A percentile compares a stretch with the other conserved stretches of the same genome.
phyloP scores from a whole-genome alignment of 2,329 filamentous ascomycete genomes.

The Daldinia sp. region DNA sequence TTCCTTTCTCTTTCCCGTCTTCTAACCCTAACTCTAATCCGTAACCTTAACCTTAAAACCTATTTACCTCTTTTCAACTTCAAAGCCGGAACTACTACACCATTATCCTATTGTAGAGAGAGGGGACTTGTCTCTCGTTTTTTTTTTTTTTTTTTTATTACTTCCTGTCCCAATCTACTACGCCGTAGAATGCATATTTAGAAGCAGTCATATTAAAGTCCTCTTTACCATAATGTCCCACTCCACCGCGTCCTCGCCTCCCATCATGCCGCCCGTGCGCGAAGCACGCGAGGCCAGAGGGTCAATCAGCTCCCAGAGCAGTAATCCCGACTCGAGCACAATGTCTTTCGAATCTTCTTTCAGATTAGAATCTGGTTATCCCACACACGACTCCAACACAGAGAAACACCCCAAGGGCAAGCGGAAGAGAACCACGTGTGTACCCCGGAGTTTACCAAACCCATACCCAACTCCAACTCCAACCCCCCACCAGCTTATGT shows the following conservation, averaged over 20 bases:
- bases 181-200: conserved; percentile 47
- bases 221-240: conserved; percentile 41
- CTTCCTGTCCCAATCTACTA: conserved; percentile 31
- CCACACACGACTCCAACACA: conserved; percentile 46
- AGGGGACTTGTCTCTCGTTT: conserved; percentile 42
- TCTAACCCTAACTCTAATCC: conserved; percentile 30
- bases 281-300: conserved; percentile 42
- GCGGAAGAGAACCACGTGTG: conserved; percentile 73
- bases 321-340: conserved; percentile 49
- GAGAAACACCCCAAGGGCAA: conserved; percentile 69
- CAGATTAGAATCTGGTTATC: conserved; percentile 50
- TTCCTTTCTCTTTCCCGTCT: conserved; percentile 19
- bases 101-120: conserved; percentile 8
- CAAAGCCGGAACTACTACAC: background rate
- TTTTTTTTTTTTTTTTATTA: conserved; percentile 33
- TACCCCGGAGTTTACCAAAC: conserved; percentile 41
- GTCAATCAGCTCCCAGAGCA: conserved; percentile 48
- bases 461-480: background rate
- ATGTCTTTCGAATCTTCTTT: conserved; percentile 54
- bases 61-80: background rate
- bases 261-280: conserved; percentile 40
- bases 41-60: conserved; percentile 7
- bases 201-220: conserved; percentile 12
- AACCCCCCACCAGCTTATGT: conserved; percentile 9
- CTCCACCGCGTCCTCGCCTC: conserved; percentile 47